A percentile compares a stretch with the other conserved stretches of the same genome.
These are phyloP conservation scores for Plasmodium gonderi DNA, from an alignment of 169 alveolate species.

Conservation along the genomic window DNA sequence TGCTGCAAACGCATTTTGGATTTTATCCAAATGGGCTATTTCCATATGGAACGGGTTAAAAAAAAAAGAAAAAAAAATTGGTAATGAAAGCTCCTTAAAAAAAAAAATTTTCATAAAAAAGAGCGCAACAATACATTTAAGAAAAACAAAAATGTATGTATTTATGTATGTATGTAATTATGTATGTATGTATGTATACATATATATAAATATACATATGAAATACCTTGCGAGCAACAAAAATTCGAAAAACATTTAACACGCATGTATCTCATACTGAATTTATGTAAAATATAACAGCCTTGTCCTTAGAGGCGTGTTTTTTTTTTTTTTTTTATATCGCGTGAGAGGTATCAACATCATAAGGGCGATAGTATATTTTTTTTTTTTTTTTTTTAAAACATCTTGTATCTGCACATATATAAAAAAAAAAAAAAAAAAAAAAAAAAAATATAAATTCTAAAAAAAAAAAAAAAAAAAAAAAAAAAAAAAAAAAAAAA, in stretches of 20 bases:
- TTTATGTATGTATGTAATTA: too few relatives aligned
- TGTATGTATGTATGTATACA: background rate
- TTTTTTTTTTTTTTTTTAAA: background rate
- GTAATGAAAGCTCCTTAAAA: background rate
- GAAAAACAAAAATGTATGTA: too few relatives aligned
- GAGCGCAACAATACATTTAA: background rate
- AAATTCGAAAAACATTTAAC: background rate
- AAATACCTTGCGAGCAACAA: background rate
- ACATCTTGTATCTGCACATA: too few relatives aligned
- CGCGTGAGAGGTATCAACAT: background rate
- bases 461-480: background rate
- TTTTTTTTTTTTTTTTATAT: background rate
- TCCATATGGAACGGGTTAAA: background rate
- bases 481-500: background rate
- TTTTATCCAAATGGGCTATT: background rate
- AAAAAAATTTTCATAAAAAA: background rate
- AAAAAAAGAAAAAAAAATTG: background rate
- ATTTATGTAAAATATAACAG: too few relatives aligned
- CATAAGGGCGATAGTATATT: background rate
- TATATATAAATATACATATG: background rate
- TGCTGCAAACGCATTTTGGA: too few relatives aligned
- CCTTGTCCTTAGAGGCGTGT: too few relatives aligned
- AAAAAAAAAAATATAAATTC: background rate
- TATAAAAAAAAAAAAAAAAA: conserved; percentile 10
- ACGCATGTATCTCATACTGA: too few relatives aligned